Percentiles rank a stretch among this genome's conserved stretches.
Evolutionary conservation across 306 rosid genomes (phyloP).

Genomic region (Sicyos edulis): DNA sequence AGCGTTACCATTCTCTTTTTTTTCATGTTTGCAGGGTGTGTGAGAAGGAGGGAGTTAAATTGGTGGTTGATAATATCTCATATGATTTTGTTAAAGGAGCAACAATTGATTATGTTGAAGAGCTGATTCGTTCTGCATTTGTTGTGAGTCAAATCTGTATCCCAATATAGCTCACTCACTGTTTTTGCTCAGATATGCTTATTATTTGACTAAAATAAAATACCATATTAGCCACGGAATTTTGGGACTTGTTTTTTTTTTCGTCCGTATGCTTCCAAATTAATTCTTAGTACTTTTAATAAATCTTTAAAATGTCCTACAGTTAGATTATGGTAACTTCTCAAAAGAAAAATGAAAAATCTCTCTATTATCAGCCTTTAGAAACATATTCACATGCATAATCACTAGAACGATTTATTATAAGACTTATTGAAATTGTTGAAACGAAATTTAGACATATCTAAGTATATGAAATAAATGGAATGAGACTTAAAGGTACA

Average conservation of each 20-base stretch:
- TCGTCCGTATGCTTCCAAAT: not conserved
- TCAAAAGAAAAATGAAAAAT: too few relatives aligned
- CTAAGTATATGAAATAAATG: too few relatives aligned
- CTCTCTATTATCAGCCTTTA: too few relatives aligned
- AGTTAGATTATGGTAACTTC: not conserved
- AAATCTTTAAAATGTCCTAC: not conserved
- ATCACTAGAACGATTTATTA: too few relatives aligned
- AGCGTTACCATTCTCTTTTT: not conserved
- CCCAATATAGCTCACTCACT: not conserved
- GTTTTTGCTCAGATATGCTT: not conserved
- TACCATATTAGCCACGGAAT: too few relatives aligned
- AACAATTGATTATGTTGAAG: constrained; percentile 90
- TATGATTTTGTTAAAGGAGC: constrained; percentile 94
- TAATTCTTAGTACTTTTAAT: too few relatives aligned
- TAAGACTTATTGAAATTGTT: too few relatives aligned
- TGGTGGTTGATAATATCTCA: constrained; percentile 68
- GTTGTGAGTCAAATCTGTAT: constrained; percentile 41
- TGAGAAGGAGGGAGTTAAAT: constrained; percentile 67
- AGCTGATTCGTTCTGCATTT: constrained; percentile 90
- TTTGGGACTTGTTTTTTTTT: not conserved
- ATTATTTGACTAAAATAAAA: too few relatives aligned
- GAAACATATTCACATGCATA: too few relatives aligned
- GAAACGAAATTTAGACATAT: too few relatives aligned
- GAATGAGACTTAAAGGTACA: too few relatives aligned
- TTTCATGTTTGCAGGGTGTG: constrained; percentile 47